These are phyloP conservation scores for Bombardia bombarda DNA, from an alignment of 495 filamentous ascomycete species.

Conservation along the genomic window DNA sequence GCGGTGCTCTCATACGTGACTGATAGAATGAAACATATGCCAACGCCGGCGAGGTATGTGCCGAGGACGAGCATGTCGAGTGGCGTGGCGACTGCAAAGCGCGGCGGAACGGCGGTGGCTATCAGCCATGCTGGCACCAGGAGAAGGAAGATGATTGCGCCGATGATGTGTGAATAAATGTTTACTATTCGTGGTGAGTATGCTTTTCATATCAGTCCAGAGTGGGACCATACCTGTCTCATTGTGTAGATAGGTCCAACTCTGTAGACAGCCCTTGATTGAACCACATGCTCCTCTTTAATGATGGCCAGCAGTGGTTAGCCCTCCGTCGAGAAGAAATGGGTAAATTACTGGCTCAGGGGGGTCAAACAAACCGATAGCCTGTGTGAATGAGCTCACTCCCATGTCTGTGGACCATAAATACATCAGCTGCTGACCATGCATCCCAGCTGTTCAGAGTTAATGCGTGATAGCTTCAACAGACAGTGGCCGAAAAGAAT, in stretches of 20 bases:
- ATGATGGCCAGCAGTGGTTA: no score
- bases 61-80: constrained; percentile 38
- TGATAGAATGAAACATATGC: constrained; percentile 44
- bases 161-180: constrained; percentile 44
- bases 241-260: constrained; percentile 38
- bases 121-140: constrained; percentile 32
- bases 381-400: constrained; percentile 13
- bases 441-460: neutral
- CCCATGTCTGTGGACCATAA: neutral
- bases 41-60: constrained; percentile 42
- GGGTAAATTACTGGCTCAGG: neutral
- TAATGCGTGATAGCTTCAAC: neutral
- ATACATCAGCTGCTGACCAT: neutral
- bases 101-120: constrained; percentile 20
- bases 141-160: constrained; percentile 35
- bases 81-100: constrained; percentile 21
- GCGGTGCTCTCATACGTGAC: constrained; percentile 12
- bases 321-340: no score
- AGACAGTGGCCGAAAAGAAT: neutral
- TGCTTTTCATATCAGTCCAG: neutral
- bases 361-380: constrained; percentile 6
- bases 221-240: constrained; percentile 25
- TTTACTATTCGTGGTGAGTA: constrained; percentile 29
- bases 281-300: constrained; percentile 20
- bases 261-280: constrained; percentile 23